phyloP scores from a whole-genome alignment of 306 rosid species.

The Gillenia trifoliata region DNA sequence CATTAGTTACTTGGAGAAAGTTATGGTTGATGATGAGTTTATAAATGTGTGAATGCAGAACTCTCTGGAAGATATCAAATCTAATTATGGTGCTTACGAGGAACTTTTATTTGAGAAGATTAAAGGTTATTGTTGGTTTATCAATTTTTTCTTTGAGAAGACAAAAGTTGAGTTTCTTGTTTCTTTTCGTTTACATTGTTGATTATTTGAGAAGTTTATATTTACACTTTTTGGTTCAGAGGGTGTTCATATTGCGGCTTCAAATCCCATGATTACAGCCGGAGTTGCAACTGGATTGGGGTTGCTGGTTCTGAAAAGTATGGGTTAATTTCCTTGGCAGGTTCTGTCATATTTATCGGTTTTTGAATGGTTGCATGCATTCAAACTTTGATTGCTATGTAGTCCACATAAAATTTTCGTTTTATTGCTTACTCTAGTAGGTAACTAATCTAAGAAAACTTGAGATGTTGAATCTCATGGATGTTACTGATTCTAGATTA shows the following conservation, averaged over 20 bases:
- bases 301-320: conserved; percentile 57
- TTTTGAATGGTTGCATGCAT: background rate
- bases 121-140: conserved; percentile 53
- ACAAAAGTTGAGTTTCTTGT: background rate
- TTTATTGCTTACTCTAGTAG: background rate
- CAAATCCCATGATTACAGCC: conserved; percentile 60
- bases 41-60: conserved; percentile 37
- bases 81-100: conserved; percentile 58
- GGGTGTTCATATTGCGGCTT: conserved; percentile 61
- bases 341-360: background rate
- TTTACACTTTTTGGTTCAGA: conserved; percentile 36
- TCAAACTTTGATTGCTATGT: too few relatives aligned
- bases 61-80: conserved; percentile 54
- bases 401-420: background rate
- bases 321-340: conserved; percentile 9
- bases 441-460: background rate
- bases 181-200: background rate
- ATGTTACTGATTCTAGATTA: background rate
- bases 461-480: conserved; percentile 1
- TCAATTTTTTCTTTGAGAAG: background rate
- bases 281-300: conserved; percentile 67
- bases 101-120: conserved; percentile 54
- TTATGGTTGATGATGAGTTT: background rate
- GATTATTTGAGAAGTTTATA: background rate
- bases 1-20: background rate